Evolutionary conservation across 352 stramenopile genomes (phyloP), one percentile per base, ranked within the genome.

Genomic region (Phytophthora boehmeriae): DNA sequence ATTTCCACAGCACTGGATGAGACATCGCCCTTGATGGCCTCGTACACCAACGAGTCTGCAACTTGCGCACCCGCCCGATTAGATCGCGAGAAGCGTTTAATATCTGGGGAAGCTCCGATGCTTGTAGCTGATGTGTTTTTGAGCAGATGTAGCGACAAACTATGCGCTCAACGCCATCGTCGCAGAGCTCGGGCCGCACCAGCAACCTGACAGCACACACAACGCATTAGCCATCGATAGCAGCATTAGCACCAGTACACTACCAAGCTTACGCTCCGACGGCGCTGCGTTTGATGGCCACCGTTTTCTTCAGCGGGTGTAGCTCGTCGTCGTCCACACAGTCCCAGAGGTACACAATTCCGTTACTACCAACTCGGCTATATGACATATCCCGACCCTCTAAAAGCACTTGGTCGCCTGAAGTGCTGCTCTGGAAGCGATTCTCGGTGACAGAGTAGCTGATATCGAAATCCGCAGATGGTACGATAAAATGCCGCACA

Each of bases 291-390:
- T 39, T 59, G 36, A 66, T 41, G 38, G 35, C 55, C 1, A 51
- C 34, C 30, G 47, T 36, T 19, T 46, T 45, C 4, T 25, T 34
- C 14, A 59, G 41, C 39, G 64, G 58, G 27, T 67, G 45, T 10
- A 67, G 30, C 22, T 66, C 52, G 54, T 72, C 64, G 9, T 53
- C 43, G 47, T 72, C 64, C 1, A 71, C 47, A 27, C 56, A 71
- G 43, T 66, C 63, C 57, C 57, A 66, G 3, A 72, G 19, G n/a
- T 55, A 36, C 5, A 55, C 27, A 36, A 23, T n/a, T 34, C 49
- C 46, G 1, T 14, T 49, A 25, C 34, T 36, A 11, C 48, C 57
- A 2, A 66, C 25, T 23, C 42, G 49, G 48, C 55, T 54, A 34
- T 54, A 66, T 34, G 49, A 59, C 27, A 66, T 14, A 19, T 47